Conservation (phyloP, 164 flowering plant species). For the Nymphaea thermarum region DNA sequence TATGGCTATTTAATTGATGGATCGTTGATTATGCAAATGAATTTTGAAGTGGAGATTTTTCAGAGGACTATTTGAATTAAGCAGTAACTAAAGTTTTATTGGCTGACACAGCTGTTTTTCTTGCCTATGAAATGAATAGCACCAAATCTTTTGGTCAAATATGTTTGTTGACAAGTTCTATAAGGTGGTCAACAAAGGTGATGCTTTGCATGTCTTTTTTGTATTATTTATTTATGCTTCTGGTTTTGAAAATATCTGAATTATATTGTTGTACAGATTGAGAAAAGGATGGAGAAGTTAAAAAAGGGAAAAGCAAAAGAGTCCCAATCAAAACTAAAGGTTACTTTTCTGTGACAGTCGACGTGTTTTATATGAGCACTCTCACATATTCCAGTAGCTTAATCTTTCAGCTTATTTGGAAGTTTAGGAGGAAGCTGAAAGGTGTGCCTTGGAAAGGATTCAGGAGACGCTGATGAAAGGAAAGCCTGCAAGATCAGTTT, state of each 20-base stretch:
- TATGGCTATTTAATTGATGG: too few relatives aligned
- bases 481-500: constrained; percentile 87
- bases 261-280: constrained; percentile 50
- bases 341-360: constrained; percentile 7
- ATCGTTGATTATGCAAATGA: too few relatives aligned
- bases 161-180: too few relatives aligned
- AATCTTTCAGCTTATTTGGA: background rate
- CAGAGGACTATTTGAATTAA: too few relatives aligned
- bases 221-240: too few relatives aligned
- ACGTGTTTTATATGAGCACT: background rate
- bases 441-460: constrained; percentile 67
- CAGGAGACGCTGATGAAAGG: constrained; percentile 81
- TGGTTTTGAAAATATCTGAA: background rate
- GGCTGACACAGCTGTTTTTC: too few relatives aligned
- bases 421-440: constrained; percentile 85
- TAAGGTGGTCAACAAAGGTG: too few relatives aligned
- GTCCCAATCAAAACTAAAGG: constrained; percentile 78
- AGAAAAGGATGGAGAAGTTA: constrained; percentile 87
- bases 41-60: too few relatives aligned
- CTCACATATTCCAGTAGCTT: background rate
- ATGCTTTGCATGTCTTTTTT: too few relatives aligned
- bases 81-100: too few relatives aligned
- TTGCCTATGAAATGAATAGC: too few relatives aligned
- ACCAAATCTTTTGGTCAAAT: too few relatives aligned
- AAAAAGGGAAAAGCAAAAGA: constrained; percentile 77